Conservation (phyloP, 2,329 filamentous ascomycete species). For the Colletotrichum sp. region DNA sequence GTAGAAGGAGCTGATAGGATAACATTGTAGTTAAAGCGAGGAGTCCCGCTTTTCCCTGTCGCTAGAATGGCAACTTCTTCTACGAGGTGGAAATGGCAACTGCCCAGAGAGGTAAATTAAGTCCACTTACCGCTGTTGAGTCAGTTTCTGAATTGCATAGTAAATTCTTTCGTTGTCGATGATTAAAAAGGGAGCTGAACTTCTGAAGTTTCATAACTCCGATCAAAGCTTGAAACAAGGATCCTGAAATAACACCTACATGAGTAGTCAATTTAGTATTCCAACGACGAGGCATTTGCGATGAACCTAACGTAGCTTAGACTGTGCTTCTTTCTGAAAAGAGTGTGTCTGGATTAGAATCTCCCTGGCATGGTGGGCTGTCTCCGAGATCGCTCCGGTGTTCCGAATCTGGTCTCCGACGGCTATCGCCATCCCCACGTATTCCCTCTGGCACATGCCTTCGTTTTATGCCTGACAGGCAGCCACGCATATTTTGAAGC, state of each 20-base stretch:
- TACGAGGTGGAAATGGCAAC: neutral
- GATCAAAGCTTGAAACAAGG: neutral
- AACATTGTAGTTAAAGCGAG: neutral
- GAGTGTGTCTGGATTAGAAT: neutral
- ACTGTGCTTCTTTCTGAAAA: neutral
- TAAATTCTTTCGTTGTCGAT: fast-evolving
- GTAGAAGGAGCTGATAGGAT: neutral
- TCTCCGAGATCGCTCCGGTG: neutral
- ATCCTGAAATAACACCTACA: neutral
- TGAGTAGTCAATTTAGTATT: neutral
- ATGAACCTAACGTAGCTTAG: neutral
- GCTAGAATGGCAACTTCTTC: neutral
- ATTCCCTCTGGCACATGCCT: neutral
- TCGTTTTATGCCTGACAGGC: neutral
- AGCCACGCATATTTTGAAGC: neutral
- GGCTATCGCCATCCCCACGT: neutral
- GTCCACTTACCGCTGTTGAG: neutral
- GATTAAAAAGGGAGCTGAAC: fast-evolving
- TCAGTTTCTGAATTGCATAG: neutral
- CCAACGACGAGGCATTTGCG: neutral
- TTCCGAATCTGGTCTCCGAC: neutral
- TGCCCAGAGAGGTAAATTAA: neutral
- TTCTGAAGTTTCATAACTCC: neutral
- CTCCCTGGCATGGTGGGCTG: neutral
- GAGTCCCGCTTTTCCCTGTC: neutral